Evolutionary conservation across 2,329 filamentous ascomycete species (phyloP).

Genomic region (Tolypocladium inflatum): DNA sequence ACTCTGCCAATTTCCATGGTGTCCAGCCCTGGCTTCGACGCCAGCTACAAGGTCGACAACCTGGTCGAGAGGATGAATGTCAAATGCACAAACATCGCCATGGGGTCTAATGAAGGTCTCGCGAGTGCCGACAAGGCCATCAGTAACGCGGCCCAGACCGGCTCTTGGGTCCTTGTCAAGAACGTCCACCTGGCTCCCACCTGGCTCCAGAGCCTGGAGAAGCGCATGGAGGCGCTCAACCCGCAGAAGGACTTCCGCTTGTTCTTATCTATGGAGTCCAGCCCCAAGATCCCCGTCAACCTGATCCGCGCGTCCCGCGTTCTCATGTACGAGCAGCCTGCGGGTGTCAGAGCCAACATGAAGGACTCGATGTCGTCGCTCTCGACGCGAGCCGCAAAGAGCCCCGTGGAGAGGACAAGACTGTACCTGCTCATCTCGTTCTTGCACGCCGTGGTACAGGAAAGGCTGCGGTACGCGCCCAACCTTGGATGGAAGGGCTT

Average conservation of each 20-base stretch:
- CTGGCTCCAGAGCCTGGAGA: slow-evolving; percentile 95
- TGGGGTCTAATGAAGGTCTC: slow-evolving; percentile 94
- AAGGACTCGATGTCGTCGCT: slow-evolving; percentile 88
- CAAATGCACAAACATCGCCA: slow-evolving; percentile 92
- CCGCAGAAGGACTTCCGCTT: slow-evolving; percentile 87
- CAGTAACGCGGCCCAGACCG: slow-evolving; percentile 79
- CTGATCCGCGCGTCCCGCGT: slow-evolving; percentile 86
- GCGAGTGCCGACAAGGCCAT: slow-evolving; percentile 93
- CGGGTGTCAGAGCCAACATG: slow-evolving; percentile 95
- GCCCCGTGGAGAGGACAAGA: slow-evolving; percentile 82
- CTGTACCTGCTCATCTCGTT: slow-evolving; percentile 89
- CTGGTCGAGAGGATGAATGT: slow-evolving; percentile 77
- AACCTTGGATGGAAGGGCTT: slow-evolving; percentile 95
- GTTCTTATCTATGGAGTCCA: slow-evolving; percentile 97
- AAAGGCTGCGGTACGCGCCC: slow-evolving; percentile 87
- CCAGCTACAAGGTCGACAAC: slow-evolving; percentile 96
- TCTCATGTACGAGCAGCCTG: slow-evolving; percentile 96
- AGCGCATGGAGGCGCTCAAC: slow-evolving; percentile 90
- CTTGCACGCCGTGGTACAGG: slow-evolving; percentile 91
- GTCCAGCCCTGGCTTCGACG: slow-evolving; percentile 94
- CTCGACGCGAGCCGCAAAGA: slow-evolving; percentile 64
- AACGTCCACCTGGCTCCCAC: slow-evolving; percentile 94
- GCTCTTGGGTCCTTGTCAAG: slow-evolving; percentile 96
- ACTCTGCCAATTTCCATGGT: slow-evolving; percentile 83
- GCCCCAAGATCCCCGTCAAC: slow-evolving; percentile 93